These are phyloP conservation scores for Yarrowia sp. DNA, from an alignment of 805 yeast genomes.

Conservation along the genomic window DNA sequence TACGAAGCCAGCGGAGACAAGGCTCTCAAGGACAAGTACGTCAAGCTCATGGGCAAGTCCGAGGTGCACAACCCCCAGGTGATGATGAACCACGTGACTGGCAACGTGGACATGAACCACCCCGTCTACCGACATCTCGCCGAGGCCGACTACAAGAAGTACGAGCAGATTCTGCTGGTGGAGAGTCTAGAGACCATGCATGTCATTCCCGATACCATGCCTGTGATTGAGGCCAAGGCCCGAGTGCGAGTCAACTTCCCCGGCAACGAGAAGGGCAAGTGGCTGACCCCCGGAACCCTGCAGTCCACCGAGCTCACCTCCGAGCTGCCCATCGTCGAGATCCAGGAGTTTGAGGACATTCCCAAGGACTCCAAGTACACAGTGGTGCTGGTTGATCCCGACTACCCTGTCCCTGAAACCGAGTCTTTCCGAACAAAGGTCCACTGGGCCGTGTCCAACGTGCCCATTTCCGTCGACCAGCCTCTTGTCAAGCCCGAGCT, in stretches of 20 bases:
- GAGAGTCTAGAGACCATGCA: conserved; percentile 87
- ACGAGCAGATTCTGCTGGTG: conserved; percentile 80
- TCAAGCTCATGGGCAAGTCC: conserved; percentile 60
- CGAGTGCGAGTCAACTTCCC: conserved; percentile 80
- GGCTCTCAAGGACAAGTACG: conserved; percentile 42
- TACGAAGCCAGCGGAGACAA: conserved; percentile 43
- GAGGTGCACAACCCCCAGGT: conserved; percentile 87
- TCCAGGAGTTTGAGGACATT: conserved; percentile 70
- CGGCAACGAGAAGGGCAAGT: conserved; percentile 61
- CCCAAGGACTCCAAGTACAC: conserved; percentile 68
- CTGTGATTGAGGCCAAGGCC: conserved; percentile 82
- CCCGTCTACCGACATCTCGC: conserved; percentile 82
- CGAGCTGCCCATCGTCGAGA: conserved; percentile 76
- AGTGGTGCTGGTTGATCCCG: conserved; percentile 86
- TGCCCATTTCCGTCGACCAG: conserved; percentile 61
- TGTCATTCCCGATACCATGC: conserved; percentile 92
- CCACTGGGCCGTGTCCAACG: conserved; percentile 78
- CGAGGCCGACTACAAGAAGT: conserved; percentile 72
- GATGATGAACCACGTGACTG: conserved; percentile 63
- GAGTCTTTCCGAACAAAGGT: conserved; percentile 76
- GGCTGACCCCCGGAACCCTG: conserved; percentile 80
- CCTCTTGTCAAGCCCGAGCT: conserved; percentile 43
- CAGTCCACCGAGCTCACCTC: conserved; percentile 76
- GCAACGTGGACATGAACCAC: conserved; percentile 65
- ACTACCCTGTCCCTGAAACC: conserved; percentile 74